Percentiles rank a stretch among this genome's conserved stretches.
These are phyloP conservation scores for Leccinum obscurum DNA, from an alignment of 768 basidiomycete species.

Conservation along the genomic window DNA sequence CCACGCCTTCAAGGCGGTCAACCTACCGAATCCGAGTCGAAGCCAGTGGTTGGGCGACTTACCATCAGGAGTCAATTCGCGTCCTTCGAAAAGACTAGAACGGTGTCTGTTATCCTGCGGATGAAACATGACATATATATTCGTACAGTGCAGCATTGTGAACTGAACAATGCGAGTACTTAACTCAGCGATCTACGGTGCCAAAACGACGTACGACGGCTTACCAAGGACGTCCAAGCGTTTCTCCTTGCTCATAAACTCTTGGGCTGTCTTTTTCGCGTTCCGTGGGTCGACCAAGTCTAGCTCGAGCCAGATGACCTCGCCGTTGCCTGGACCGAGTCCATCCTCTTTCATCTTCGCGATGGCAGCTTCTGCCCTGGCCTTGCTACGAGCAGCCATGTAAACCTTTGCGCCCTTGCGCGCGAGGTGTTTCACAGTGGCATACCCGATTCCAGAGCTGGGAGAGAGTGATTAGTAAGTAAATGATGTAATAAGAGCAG, in stretches of 20 bases:
- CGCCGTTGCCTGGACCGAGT: slow-evolving; percentile 43
- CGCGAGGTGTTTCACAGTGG: slow-evolving; percentile 52
- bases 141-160: slow-evolving; percentile 57
- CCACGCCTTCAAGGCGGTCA: slow-evolving; percentile 33
- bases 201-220: slow-evolving; percentile 1
- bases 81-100: slow-evolving; percentile 21
- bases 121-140: neutral
- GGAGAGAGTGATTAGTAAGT: neutral
- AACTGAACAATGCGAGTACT: slow-evolving; percentile 35
- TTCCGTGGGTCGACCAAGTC: slow-evolving; percentile 50
- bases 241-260: slow-evolving; percentile 48
- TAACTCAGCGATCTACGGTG: neutral
- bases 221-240: slow-evolving; percentile 56
- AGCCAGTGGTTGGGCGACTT: neutral
- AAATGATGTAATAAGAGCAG: neutral
- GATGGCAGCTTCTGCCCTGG: slow-evolving; percentile 49
- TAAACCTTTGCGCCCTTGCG: slow-evolving; percentile 59
- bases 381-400: slow-evolving; percentile 51
- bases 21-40: neutral
- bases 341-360: slow-evolving; percentile 44
- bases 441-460: slow-evolving; percentile 51
- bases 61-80: slow-evolving; percentile 31
- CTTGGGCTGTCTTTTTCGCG: slow-evolving; percentile 49
- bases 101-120: slow-evolving; percentile 10
- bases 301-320: slow-evolving; percentile 50